phyloP scores from a whole-genome alignment of 345 rosid genomes.

The Eucalyptus pauciflora region DNA sequence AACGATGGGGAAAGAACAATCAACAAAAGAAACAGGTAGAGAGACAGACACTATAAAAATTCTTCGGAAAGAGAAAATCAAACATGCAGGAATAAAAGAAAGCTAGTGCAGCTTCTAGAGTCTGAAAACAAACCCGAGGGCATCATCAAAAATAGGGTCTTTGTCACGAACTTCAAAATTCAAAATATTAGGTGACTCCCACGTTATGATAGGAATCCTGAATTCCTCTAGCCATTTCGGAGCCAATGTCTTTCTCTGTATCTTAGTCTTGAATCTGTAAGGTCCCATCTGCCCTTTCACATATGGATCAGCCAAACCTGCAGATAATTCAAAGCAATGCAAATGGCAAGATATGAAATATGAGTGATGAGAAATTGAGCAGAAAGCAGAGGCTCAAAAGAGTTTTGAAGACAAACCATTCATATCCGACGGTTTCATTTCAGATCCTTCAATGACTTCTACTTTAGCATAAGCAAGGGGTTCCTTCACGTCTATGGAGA shows the following conservation, averaged over 20 bases:
- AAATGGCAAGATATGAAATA: background rate
- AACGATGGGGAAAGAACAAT: background rate
- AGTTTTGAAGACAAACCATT: constrained; percentile 42
- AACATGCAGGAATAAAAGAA: background rate
- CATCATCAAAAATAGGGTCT: constrained; percentile 75
- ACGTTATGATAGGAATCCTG: constrained; percentile 62
- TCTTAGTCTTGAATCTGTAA: constrained; percentile 72
- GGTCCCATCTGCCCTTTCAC: constrained; percentile 86
- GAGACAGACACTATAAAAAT: background rate
- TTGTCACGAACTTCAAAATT: constrained; percentile 76
- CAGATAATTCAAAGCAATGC: background rate
- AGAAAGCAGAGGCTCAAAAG: background rate
- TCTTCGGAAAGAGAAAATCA: background rate
- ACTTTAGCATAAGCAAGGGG: constrained; percentile 64
- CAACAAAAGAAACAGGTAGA: background rate
- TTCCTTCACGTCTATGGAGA: constrained; percentile 70
- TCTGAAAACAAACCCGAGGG: constrained; percentile 58
- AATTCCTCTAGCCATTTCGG: constrained; percentile 97
- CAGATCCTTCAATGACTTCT: constrained; percentile 79
- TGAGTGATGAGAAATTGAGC: background rate
- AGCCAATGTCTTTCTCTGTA: constrained; percentile 50
- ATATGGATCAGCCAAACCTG: constrained; percentile 97
- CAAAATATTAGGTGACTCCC: constrained; percentile 68
- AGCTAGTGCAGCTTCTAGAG: background rate
- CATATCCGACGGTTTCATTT: constrained; percentile 76